Percentiles rank a stretch among this genome's conserved stretches.
Evolutionary conservation across 163 green algal species (phyloP).

Genomic region (Scenedesmus sp.): DNA sequence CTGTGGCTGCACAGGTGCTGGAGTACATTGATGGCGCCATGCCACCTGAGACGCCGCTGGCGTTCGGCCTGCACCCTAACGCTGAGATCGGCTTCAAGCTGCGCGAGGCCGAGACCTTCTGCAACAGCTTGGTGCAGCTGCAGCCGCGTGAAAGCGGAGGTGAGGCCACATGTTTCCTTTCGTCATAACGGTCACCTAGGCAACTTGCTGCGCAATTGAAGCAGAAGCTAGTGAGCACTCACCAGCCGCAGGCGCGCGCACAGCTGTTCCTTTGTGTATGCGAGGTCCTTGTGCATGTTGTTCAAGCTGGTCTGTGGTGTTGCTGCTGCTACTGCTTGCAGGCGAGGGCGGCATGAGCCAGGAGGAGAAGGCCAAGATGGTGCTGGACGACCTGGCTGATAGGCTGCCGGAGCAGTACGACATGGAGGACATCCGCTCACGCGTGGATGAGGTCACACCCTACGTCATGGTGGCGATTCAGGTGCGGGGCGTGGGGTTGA

Average conservation of each 20-base stretch:
- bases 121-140: constrained; percentile 78
- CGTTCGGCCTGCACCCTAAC: constrained; percentile 94
- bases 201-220: neutral
- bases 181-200: neutral
- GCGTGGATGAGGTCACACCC: constrained; percentile 86
- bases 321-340: constrained; percentile 23
- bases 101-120: constrained; percentile 88
- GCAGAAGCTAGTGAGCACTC: neutral
- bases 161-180: neutral
- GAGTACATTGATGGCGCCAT: constrained; percentile 89
- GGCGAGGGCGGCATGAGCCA: constrained; percentile 74
- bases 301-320: neutral
- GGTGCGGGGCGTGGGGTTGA: constrained; percentile 18
- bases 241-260: neutral
- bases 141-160: constrained; percentile 82
- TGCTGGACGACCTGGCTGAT: constrained; percentile 88
- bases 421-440: constrained; percentile 90
- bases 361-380: constrained; percentile 86
- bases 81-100: constrained; percentile 95
- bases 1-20: constrained; percentile 66
- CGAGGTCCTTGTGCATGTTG: neutral
- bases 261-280: neutral
- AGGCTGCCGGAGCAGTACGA: constrained; percentile 85
- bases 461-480: constrained; percentile 95
- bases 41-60: constrained; percentile 86